Evolutionary conservation across 2,329 filamentous ascomycete species (phyloP).

Genomic region (Calonectria pteridis): DNA sequence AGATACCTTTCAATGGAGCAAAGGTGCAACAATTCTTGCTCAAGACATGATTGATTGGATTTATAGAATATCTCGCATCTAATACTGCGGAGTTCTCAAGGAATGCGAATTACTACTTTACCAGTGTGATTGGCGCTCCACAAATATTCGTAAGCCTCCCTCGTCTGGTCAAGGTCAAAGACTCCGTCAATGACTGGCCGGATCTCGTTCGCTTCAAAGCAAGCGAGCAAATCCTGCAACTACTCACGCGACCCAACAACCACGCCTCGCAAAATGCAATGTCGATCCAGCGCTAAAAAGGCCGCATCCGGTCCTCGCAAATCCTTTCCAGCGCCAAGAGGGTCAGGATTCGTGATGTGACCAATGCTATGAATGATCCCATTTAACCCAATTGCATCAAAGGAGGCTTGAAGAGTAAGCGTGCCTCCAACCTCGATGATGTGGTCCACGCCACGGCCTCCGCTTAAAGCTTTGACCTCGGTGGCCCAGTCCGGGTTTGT

Average conservation of each 20-base stretch:
- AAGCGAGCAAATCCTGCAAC: constrained; percentile 29
- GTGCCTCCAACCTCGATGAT: constrained; percentile 25
- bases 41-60: not conserved
- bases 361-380: constrained; percentile 19
- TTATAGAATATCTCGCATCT: not conserved
- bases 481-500: constrained; percentile 27
- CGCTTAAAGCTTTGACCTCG: constrained; percentile 26
- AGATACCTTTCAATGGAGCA: not conserved
- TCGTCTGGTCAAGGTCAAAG: not conserved
- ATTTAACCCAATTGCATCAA: constrained; percentile 25
- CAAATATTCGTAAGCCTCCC: not conserved
- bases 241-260: constrained; percentile 32
- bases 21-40: not conserved
- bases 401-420: constrained; percentile 24
- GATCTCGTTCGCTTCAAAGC: constrained; percentile 26
- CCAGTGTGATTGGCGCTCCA: constrained; percentile 30
- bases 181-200: constrained; percentile 6
- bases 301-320: constrained; percentile 24
- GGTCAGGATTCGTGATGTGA: constrained; percentile 26
- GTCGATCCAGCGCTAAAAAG: constrained; percentile 24
- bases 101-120: constrained; percentile 25
- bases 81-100: not conserved
- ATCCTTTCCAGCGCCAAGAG: constrained; percentile 20
- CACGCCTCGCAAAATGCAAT: constrained; percentile 26
- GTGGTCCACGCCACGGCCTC: constrained; percentile 28